Base-by-base conservation (phyloP, 345 rosid genomes). In the Hibiscus tridactylites region DNA sequence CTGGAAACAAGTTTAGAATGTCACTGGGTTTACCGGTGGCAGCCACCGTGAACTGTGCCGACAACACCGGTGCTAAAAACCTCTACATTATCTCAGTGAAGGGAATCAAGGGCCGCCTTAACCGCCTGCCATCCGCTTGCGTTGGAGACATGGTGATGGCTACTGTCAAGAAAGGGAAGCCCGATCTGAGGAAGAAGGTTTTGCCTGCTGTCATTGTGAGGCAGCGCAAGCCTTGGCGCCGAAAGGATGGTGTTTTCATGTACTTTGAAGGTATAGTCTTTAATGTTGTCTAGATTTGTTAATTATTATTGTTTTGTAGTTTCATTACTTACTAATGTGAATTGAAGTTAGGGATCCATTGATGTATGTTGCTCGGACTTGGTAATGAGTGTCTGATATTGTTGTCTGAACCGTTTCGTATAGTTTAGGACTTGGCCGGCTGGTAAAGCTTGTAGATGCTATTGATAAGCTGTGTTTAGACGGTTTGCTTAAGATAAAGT, bases 131-230 rank as follows among this genome's bases (percentile, higher is more conserved):
- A 5, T 89, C 97, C 0, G 98, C 98, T 52, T 90, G 98, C 66
- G 96, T 93, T 4, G 98, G 98, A 9, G 97, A 89, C 60, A 93
- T 93, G 98, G 95, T 93, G 42, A 93, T 93, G 98, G 98, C 97
- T 46, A 91, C 96, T 0, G 97, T 93, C 50, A 93, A 93, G 88
- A 91, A 93, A 65, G 98, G 97, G 7, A 93, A 93, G 80, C 98
- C 98, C 3, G 97, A 91, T 68, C 96, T 91, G 47, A 83, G 98
- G 87, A 91, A 93, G 83, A 93, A 93, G 85, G 98, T 93, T 49
- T 87, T 91, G 90, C 97, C 98, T 0, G 97, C 97, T 0, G 98
- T 93, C 83, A 88, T 93, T 12, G 98, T 93, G 46, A 84, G 97
- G 84, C 96, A 93, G 75, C 91, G 98, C 73, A 93, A 93, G 83